Conservation (phyloP, 202 grass and related monocot genomes). For the Schoenoplectus tabernaemontani region DNA sequence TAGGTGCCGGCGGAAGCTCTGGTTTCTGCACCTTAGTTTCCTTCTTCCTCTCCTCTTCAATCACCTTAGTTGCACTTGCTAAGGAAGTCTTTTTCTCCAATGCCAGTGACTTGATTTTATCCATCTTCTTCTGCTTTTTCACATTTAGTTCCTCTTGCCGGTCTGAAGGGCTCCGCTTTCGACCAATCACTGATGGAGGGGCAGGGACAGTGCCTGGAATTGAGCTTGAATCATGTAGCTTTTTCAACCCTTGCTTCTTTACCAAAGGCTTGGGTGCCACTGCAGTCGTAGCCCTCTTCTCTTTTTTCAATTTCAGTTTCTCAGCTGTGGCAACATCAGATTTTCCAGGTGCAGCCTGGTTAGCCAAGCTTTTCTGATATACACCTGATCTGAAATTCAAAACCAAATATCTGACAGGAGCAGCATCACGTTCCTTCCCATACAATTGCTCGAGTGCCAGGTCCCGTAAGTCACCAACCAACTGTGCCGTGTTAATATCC, state of each 20-base stretch:
- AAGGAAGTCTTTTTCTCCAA: constrained; percentile 53
- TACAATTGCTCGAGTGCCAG: constrained; percentile 53
- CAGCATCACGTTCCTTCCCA: constrained; percentile 32
- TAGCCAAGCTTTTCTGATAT: constrained; percentile 71
- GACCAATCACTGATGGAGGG: constrained; percentile 27
- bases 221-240: neutral
- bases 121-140: constrained; percentile 74
- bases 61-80: neutral
- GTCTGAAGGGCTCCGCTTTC: constrained; percentile 57
- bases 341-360: constrained; percentile 38
- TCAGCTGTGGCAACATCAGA: constrained; percentile 11
- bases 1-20: constrained; percentile 22
- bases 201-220: neutral
- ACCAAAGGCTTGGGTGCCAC: constrained; percentile 17
- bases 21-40: constrained; percentile 32
- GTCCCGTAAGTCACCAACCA: constrained; percentile 54
- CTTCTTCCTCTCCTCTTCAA: constrained; percentile 22
- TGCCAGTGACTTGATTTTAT: constrained; percentile 56
- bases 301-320: constrained; percentile 6
- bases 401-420: constrained; percentile 42
- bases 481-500: constrained; percentile 37
- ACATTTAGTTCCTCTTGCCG: constrained; percentile 51
- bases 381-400: constrained; percentile 60
- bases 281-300: neutral
- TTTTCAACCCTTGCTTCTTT: constrained; percentile 31